Evolutionary conservation across 2,329 filamentous ascomycete genomes (phyloP), one percentile per base, ranked within the genome.

Genomic region (Neophaeococcomyces aloes): DNA sequence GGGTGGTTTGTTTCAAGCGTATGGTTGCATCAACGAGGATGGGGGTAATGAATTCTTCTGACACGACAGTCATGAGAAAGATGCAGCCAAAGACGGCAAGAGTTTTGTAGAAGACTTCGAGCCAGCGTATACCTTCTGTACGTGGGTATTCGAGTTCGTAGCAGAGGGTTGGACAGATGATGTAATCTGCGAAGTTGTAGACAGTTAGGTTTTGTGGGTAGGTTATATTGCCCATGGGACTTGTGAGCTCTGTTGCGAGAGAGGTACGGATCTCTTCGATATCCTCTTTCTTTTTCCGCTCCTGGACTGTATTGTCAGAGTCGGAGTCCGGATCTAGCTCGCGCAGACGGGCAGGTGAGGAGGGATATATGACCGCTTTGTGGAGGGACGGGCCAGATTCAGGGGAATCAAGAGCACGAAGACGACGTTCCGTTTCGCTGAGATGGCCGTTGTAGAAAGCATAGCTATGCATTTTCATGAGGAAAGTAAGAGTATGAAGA

Each of bases 401-500:
- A 2, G 87, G 86, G 45, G 76, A 66, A 62, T 98, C 91, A 27
- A 98, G 79, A 31, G 78, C 78, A 44, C 76, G 77, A 10, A 98
- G 72, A 8, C 86, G 81, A 59, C 82, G 80, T 61, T 93, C 78
- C 0, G 86, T 93, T 61, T 91, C 86, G 53, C 83, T 85, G 13
- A 98, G 71, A 62, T 98, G 91, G 8, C 91, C 91, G 57, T 95
- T 96, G 69, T 98, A 98, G 63, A 96, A 98, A 18, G 86, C 84
- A 59, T 94, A 98, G 4, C 88, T 95, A 63, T 98, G 91, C 79
- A 96, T 91, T 71, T 98, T 98, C 91, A 98, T 98, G 39, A 95
- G 78, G 15, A 98, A 72, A 6, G 86, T 82, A 65, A 98, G 78
- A 33, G 87, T 82, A 64, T 98, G 91, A 27, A 98, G 71, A 8